phyloP scores from a whole-genome alignment of 257 asterid genomes.

The Craterostigma plantagineum region DNA sequence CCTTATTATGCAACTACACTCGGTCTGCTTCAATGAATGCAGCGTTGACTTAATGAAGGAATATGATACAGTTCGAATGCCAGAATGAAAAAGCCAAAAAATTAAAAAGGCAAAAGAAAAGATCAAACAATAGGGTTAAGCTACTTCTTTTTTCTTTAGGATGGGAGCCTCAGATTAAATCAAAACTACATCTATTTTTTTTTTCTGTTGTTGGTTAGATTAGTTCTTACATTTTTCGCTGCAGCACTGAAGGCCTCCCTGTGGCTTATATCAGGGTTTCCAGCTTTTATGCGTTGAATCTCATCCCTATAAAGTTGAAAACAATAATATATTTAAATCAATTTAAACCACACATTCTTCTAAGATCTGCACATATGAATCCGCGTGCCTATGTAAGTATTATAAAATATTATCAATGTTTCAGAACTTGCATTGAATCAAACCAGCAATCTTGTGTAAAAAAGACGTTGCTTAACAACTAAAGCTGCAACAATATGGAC shows the following conservation, averaged over 20 bases:
- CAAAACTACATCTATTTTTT: neutral
- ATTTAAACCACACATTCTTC: slow-evolving; percentile 3
- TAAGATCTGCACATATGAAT: neutral
- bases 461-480: slow-evolving; percentile 13
- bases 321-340: neutral
- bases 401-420: slow-evolving; percentile 3
- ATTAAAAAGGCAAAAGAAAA: too few relatives aligned
- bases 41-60: neutral
- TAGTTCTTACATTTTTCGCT: slow-evolving; percentile 94
- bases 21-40: slow-evolving; percentile 5
- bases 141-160: too few relatives aligned
- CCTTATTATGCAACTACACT: too few relatives aligned
- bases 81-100: too few relatives aligned
- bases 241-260: slow-evolving; percentile 99
- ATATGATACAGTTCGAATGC: neutral
- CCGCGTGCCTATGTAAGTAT: slow-evolving; percentile 3
- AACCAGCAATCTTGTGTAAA: neutral
- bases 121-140: too few relatives aligned
- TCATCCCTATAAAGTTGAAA: slow-evolving; percentile 57
- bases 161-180: too few relatives aligned
- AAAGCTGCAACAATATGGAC: slow-evolving; percentile 31
- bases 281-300: slow-evolving; percentile 99
- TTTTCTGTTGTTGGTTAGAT: slow-evolving; percentile 11
- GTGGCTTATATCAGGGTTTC: slow-evolving; percentile 98
- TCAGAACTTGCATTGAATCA: neutral